A percentile compares a stretch with the other conserved stretches of the same genome.
Evolutionary conservation across 1,284 basidiomycete species (phyloP).

Genomic region (Sutorius eximius): DNA sequence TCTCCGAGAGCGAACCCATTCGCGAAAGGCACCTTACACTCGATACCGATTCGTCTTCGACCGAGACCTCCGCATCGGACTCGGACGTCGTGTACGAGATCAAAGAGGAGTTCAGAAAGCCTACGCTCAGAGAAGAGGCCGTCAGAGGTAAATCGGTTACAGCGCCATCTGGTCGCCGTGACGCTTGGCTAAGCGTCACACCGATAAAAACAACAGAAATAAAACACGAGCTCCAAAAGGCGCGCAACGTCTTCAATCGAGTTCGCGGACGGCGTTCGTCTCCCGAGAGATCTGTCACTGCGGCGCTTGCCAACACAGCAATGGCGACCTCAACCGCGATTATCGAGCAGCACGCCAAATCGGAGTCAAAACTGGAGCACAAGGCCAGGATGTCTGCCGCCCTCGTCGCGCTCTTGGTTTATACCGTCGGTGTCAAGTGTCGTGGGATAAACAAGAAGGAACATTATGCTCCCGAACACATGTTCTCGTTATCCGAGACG

Average conservation of each 20-base stretch:
- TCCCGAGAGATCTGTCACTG: constrained; percentile 14
- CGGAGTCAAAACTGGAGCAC: constrained; percentile 17
- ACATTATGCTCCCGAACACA: constrained; percentile 82
- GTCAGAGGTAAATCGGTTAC: constrained; percentile 27
- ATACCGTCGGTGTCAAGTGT: constrained; percentile 95
- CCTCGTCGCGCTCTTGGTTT: constrained; percentile 81
- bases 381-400: constrained; percentile 72
- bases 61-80: constrained; percentile 48
- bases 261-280: constrained; percentile 32
- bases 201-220: constrained; percentile 23
- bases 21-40: constrained; percentile 39
- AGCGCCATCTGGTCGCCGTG: constrained; percentile 2
- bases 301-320: constrained; percentile 9
- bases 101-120: constrained; percentile 36
- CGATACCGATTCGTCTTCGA: constrained; percentile 49
- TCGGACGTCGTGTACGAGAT: constrained; percentile 30
- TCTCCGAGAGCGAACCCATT: constrained; percentile 42
- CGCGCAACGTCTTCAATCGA: constrained; percentile 39
- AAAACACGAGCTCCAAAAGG: constrained; percentile 39
- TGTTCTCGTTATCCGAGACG: constrained; percentile 92
- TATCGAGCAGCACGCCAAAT: constrained; percentile 15
- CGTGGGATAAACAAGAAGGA: constrained; percentile 91
- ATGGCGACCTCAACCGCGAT: constrained; percentile 10
- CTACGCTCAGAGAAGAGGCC: constrained; percentile 26
- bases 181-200: constrained; percentile 15